Evolutionary conservation across 2,329 filamentous ascomycete genomes (phyloP), one percentile per base, ranked within the genome.

Genomic region (Davidsoniella virescens): DNA sequence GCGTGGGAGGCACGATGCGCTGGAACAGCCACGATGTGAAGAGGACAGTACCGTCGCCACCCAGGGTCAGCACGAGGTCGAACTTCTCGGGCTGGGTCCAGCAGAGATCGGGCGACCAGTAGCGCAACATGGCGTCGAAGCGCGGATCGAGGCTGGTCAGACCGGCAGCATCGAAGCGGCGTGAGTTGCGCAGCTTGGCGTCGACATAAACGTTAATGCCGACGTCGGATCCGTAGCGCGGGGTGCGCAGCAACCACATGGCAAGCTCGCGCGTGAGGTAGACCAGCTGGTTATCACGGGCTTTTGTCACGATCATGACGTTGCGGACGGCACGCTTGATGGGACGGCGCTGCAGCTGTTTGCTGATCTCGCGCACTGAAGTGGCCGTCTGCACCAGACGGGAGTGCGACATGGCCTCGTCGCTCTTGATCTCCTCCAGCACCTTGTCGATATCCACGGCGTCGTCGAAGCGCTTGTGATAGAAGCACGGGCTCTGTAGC

Each of bases 141-240:
- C 82, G 79, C 9, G 79, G 71, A 58, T 96, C 80, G 59, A 84
- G 76, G 41, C 78, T 76, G 5, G 90, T 58, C 50, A 98, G 72
- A 26, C 78, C 77, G 3, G 78, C 67, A 2, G 84, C 78, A 59
- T 88, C 80, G 63, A 98, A 98, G 47, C 92, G 84, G 63, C 86
- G 88, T 4, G 87, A 94, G 59, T 80, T 80, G 59, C 80, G 80
- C 54, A 98, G 72, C 68, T 98, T 96, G 56, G 87, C 84, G 64
- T 98, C 92, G n/a, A 98, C 92, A 61, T 94, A 96, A 56, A 98
- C 92, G 59, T 90, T 94, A 49, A 98, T 84, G 12, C 92, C 92
- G n/a, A 92, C 63, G 55, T 92, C 81, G 49, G 78, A 87, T 41
- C 87, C 87, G 62, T 98, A 94, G 44, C 92, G 79, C 10, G 92